A percentile compares a stretch with the other conserved stretches of the same genome.
Conservation (phyloP, 1,139 yeast genomes). For the Pichia sp. region DNA sequence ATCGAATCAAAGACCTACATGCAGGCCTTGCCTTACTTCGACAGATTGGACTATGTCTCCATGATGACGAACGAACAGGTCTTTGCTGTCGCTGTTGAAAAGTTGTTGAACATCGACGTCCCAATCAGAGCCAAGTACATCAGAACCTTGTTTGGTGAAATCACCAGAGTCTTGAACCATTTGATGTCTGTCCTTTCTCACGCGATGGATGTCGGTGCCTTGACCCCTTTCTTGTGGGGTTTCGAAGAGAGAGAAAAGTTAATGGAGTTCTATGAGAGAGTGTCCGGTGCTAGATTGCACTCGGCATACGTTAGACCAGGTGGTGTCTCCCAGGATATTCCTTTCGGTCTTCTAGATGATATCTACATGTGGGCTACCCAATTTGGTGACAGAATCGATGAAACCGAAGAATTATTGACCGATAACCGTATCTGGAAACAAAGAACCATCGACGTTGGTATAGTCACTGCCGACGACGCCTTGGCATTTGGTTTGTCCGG, state of each 20-base stretch:
- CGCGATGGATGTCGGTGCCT: conserved; percentile 94
- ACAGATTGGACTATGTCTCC: conserved; percentile 81
- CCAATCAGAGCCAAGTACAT: conserved; percentile 83
- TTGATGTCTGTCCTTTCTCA: conserved; percentile 84
- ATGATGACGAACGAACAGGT: conserved; percentile 94
- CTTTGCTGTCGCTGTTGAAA: conserved; percentile 80
- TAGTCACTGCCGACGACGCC: conserved; percentile 82
- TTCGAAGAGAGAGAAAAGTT: conserved; percentile 90
- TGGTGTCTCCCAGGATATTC: conserved; percentile 86
- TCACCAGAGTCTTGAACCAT: conserved; percentile 80
- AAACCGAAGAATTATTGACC: conserved; percentile 82
- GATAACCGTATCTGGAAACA: conserved; percentile 93
- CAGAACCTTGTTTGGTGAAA: conserved; percentile 82
- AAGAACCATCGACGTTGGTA: conserved; percentile 78
- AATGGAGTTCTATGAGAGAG: conserved; percentile 92
- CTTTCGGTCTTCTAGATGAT: conserved; percentile 81
- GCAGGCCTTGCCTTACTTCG: conserved; percentile 87
- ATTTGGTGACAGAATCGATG: conserved; percentile 90
- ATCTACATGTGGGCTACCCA: conserved; percentile 96
- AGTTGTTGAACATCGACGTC: conserved; percentile 77
- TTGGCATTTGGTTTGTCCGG: conserved; percentile 78
- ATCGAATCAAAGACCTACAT: conserved; percentile 79
- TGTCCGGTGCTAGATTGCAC: conserved; percentile 86
- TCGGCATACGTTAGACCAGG: conserved; percentile 89
- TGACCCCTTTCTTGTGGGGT: conserved; percentile 93